A percentile compares a stretch with the other conserved stretches of the same genome.
Conservation (phyloP, 1,284 basidiomycete species). For the Cutaneotrichosporon spelunceum region DNA sequence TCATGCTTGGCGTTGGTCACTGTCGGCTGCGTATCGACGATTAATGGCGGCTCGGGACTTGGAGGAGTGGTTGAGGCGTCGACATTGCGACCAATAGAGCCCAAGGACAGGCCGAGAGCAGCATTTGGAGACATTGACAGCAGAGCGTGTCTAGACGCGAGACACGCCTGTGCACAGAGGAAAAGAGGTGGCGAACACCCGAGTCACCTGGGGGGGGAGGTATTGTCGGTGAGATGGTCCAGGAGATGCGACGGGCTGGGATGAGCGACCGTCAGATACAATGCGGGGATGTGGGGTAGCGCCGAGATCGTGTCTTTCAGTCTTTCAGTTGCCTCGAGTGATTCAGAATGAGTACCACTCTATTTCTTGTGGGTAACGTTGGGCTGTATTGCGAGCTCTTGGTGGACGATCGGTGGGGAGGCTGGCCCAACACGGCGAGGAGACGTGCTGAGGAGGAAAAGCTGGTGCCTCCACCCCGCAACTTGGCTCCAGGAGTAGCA, state of each 20-base stretch:
- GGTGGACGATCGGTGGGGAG: neutral
- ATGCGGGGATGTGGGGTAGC: neutral
- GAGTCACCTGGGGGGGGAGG: neutral
- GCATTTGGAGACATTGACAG: slow-evolving; percentile 5
- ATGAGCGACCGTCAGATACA: neutral
- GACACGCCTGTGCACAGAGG: slow-evolving; percentile 1
- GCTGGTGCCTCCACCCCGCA: neutral
- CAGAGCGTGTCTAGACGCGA: slow-evolving; percentile 2
- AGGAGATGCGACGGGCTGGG: neutral
- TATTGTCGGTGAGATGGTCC: neutral
- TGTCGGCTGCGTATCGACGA: neutral
- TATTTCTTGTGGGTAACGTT: neutral
- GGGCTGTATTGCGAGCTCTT: neutral
- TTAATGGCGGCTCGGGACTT: neutral
- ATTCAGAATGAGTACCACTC: neutral
- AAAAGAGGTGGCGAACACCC: neutral
- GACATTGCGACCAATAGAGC: neutral
- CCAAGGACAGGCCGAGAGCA: slow-evolving; percentile 12
- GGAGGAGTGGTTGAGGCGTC: neutral
- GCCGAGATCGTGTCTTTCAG: neutral
- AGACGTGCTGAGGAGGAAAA: neutral
- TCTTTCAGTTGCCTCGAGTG: neutral
- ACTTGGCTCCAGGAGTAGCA: neutral
- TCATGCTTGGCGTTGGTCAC: neutral
- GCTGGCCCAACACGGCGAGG: neutral